Evolutionary conservation across 306 rosid species (phyloP).

Genomic region (Acacia crassicarpa): DNA sequence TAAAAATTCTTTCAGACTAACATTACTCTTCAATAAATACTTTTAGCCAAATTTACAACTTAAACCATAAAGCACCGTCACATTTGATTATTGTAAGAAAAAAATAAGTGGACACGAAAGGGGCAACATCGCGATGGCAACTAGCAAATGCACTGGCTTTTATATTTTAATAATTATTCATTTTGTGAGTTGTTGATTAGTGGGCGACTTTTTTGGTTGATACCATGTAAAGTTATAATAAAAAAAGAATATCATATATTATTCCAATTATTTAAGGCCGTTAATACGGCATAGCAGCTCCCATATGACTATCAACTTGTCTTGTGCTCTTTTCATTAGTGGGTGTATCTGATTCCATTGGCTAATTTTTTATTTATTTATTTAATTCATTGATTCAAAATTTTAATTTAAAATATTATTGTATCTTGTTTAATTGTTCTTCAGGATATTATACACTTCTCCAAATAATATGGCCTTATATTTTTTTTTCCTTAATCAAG

Average conservation of each 20-base stretch:
- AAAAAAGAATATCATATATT: slow-evolving; percentile 21
- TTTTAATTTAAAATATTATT: background rate
- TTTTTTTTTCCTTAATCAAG: background rate
- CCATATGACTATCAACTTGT: slow-evolving; percentile 31
- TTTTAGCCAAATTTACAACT: no score
- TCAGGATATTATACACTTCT: background rate
- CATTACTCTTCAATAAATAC: no score
- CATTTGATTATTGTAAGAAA: background rate
- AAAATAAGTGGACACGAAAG: slow-evolving; percentile 30
- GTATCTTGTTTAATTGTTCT: background rate
- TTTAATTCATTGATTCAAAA: background rate
- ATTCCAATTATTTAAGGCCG: slow-evolving; percentile 20
- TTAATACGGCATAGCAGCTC: slow-evolving; percentile 13
- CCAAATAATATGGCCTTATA: background rate
- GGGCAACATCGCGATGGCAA: background rate
- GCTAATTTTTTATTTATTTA: background rate
- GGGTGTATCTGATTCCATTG: slow-evolving; percentile 47
- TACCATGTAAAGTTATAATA: slow-evolving; percentile 29
- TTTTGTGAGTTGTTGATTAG: background rate
- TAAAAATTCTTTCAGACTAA: no score
- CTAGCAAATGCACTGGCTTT: slow-evolving; percentile 23
- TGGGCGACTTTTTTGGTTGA: slow-evolving; percentile 33
- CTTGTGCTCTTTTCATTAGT: slow-evolving; percentile 25
- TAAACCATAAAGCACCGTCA: no score
- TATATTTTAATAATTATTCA: background rate